Base-by-base conservation (phyloP, 306 rosid genomes). In the Prunus dulcis region DNA sequence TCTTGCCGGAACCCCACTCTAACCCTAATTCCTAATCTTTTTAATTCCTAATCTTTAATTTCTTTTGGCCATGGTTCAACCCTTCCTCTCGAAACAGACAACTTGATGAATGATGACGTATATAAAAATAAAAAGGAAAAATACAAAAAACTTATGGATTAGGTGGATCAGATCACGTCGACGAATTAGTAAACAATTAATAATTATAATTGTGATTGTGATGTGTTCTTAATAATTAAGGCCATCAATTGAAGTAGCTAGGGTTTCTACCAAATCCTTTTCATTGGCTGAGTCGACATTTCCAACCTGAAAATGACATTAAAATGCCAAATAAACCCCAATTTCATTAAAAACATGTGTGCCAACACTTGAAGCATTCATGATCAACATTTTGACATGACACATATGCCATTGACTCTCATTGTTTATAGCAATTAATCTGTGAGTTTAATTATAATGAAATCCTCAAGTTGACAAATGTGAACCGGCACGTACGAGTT, bases 191-290 rank as follows among this genome's bases (percentile, higher is more conserved):
- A 51, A 30, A 78, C 23, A 64, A 28, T 18, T 76, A 38, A 38
- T 64, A 69, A 32, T 65, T 56, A 22, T 60, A 22, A 52, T 10
- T 67, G 38, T 20, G 73, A 65, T 52, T 67, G 67, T 15, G 32
- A 53, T 19, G 46, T 43, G 67, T 63, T 79, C 81, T 61, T 60
- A n/a, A 74, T 66, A 23, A 49, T 27, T 69, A 50, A 22, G 69
- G 51, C 57, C 60, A 79, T 81, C 23, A 25, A 58, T 23, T 66
- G 67, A 80, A 85, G 87, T 78, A 80, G 86, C 86, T 78, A 78
- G 76, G 81, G 72, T 79, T 85, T 76, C 49, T 78, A 84, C 83
- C 90, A 76, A 87, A 86, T 84, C 84, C 84, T 51, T 47, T 30
- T 69, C 28, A 43, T 77, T 46, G 76, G 78, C 83, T 57, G 69